These are phyloP conservation scores for Pichia cabralensis DNA, from an alignment of 805 yeast species.

Conservation along the genomic window DNA sequence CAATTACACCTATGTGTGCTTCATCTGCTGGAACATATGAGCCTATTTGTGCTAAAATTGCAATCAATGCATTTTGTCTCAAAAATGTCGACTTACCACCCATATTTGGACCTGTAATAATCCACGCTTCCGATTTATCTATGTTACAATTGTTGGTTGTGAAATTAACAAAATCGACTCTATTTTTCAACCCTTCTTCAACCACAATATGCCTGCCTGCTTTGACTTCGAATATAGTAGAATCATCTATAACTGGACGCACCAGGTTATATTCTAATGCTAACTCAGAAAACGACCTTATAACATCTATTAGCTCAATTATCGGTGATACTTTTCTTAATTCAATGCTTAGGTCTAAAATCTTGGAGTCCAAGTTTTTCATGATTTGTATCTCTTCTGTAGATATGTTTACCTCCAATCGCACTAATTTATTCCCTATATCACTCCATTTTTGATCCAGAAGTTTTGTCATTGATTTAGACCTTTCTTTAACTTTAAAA, in stretches of 20 bases:
- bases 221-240: constrained; percentile 37
- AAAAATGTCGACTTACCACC: constrained; percentile 76
- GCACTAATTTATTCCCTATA: constrained; percentile 40
- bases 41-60: constrained; percentile 66
- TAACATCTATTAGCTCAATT: constrained; percentile 59
- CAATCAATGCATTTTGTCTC: constrained; percentile 61
- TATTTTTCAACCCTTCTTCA: constrained; percentile 53
- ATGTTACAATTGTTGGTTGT: constrained; percentile 34
- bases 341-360: constrained; percentile 33
- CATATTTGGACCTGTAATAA: constrained; percentile 88
- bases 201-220: constrained; percentile 84
- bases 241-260: constrained; percentile 51
- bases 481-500: constrained; percentile 16
- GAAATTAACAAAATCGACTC: constrained; percentile 32
- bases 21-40: constrained; percentile 57
- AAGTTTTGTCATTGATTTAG: constrained; percentile 25
- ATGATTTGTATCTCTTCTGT: constrained; percentile 47
- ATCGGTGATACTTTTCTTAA: constrained; percentile 40
- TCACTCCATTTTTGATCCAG: constrained; percentile 40
- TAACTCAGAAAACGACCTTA: constrained; percentile 60
- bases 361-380: constrained; percentile 34
- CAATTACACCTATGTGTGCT: constrained; percentile 65
- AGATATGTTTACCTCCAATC: constrained; percentile 36
- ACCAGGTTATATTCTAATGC: constrained; percentile 60
- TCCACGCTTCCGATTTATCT: constrained; percentile 31